phyloP scores from a whole-genome alignment of 1,284 basidiomycete genomes.

The Rhodotorula mucilaginosa region DNA sequence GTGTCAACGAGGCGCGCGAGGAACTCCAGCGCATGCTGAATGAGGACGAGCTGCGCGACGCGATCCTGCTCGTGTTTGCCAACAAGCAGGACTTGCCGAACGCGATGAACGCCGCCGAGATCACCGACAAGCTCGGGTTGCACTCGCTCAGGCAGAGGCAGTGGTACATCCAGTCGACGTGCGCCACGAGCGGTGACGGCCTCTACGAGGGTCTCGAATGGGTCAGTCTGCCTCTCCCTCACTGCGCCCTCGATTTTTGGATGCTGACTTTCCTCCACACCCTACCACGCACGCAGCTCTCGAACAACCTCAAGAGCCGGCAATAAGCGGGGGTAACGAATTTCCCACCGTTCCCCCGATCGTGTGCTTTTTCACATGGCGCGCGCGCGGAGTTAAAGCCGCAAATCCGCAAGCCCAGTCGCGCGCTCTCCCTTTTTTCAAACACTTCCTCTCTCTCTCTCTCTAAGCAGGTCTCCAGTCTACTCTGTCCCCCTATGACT shows the following conservation, averaged over 20 bases:
- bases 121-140: conserved; percentile 98
- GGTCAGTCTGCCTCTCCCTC: conserved; percentile 6
- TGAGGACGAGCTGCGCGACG: conserved; percentile 98
- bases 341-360: too few species aligned
- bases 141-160: conserved; percentile 94
- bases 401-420: not conserved
- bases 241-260: too few species aligned
- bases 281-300: conserved; percentile 42
- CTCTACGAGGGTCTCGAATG: conserved; percentile 93
- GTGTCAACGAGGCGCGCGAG: conserved; percentile 98
- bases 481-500: too few species aligned
- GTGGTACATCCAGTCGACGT: conserved; percentile 99
- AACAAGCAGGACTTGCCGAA: conserved; percentile 99
- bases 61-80: conserved; percentile 95
- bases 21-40: conserved; percentile 99
- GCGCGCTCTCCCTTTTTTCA: conserved; percentile 11
- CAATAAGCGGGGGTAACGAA: conserved; percentile 17
- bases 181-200: conserved; percentile 98
- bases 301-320: conserved; percentile 52
- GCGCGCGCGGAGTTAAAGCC: not conserved
- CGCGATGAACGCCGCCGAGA: conserved; percentile 99
- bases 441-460: conserved; percentile 6
- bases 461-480: too few species aligned
- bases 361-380: not conserved
- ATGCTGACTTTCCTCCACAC: not conserved